These are phyloP conservation scores for Saccharomyces hybrid DNA, from an alignment of 1,139 yeast genomes.

Conservation along the genomic window DNA sequence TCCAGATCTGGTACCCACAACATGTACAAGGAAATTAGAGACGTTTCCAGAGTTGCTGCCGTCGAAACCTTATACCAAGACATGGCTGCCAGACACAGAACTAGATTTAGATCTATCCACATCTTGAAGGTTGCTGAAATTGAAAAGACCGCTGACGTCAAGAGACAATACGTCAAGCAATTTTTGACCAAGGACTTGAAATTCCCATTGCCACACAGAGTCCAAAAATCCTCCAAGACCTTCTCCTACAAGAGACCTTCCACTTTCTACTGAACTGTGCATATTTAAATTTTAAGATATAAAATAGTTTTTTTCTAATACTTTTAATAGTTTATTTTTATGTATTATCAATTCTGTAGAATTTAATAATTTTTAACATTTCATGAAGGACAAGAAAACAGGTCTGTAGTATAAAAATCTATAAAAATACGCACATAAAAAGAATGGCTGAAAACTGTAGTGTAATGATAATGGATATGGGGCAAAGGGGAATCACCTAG, in stretches of 20 bases:
- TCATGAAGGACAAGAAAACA: not conserved
- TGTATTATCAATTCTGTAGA: conserved; percentile 9
- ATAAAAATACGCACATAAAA: not conserved
- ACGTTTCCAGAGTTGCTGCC: conserved; percentile 97
- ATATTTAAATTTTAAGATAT: conserved; percentile 1
- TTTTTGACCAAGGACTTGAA: conserved; percentile 91
- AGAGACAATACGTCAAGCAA: conserved; percentile 99
- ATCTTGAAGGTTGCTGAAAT: conserved; percentile 97
- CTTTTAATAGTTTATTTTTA: conserved; percentile 3
- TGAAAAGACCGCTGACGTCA: conserved; percentile 94
- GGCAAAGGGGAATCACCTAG: not conserved
- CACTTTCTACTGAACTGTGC: conserved; percentile 71
- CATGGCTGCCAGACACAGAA: conserved; percentile 99
- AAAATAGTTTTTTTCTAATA: not conserved
- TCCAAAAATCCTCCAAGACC: conserved; percentile 81
- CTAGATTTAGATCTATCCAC: conserved; percentile 99
- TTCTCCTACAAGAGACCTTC: conserved; percentile 92
- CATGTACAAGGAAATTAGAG: conserved; percentile 99
- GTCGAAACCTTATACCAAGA: conserved; percentile 98
- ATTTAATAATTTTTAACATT: conserved; percentile 7
- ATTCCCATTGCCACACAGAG: conserved; percentile 99
- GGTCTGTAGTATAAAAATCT: not conserved
- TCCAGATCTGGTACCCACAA: conserved; percentile 99
- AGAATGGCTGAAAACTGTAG: not conserved
- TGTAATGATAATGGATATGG: not conserved